Base-by-base conservation (phyloP, 345 rosid genomes). In the Tarenaya hassleriana region DNA sequence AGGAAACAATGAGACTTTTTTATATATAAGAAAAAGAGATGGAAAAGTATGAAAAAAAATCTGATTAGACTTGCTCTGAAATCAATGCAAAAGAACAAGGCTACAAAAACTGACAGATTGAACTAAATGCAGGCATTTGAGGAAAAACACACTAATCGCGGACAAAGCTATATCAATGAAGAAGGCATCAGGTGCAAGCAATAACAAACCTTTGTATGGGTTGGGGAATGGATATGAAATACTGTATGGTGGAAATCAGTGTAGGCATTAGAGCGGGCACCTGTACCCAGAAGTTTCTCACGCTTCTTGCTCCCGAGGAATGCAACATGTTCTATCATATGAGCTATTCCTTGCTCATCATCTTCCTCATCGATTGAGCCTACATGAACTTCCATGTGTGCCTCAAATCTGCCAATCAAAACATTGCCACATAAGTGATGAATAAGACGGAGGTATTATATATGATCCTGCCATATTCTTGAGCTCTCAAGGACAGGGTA, bases 181-280 rank as follows among this genome's bases (percentile, higher is more conserved):
- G 8, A 33, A 10, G 41, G 10, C 19, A 34, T 27, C 1, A 39
- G 18, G 16, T 24, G 34, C 40, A 43, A 24, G 59, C 34, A 45
- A 62, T n/a, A 48, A 45, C 76, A 68, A 69, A 92, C 98, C 98
- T 92, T 88, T 58, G 88, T 61, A 69, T 69, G 69, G 47, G 86
- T 82, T 35, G 98, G 98, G 52, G 98, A 88, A 77, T 92, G 97
- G 58, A 92, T 85, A 76, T 92, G 98, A 76, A 92, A 92, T 41
- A 92, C 98, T 35, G 98, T 92, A 62, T 92, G 98, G 70, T 88
- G 97, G 71, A 92, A 92, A 81, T 92, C 98, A 31, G 98, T 92
- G 80, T 92, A 92, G 43, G 98, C 97, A 74, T 92, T 92, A 45
- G 98, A 92, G 42, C 95, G 84, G 27, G 97, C 97, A 19, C 98